Percentiles rank a stretch among this genome's conserved stretches.
Evolutionary conservation across 164 flowering plant species (phyloP).

Genomic region (Aristolochia californica): DNA sequence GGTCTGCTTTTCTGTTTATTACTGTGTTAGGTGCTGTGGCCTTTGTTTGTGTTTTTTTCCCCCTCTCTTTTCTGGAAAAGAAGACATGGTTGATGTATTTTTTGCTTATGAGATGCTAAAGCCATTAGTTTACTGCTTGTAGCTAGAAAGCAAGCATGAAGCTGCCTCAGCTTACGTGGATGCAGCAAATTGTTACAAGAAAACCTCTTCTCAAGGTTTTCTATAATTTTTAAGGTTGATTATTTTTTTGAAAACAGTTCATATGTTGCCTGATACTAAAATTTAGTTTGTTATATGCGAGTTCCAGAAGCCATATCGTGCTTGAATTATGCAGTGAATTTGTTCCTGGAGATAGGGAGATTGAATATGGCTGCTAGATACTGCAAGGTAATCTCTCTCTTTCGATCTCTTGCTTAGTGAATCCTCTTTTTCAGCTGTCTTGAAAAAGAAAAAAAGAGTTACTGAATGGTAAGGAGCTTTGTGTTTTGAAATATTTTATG

Average conservation of each 20-base stretch:
- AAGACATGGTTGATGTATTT: too few relatives aligned
- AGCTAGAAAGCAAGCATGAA: conserved; percentile 59
- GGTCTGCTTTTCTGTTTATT: conserved; percentile 10
- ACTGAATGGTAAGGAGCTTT: too few relatives aligned
- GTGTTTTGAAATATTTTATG: too few relatives aligned
- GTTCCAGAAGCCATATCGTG: conserved; percentile 70
- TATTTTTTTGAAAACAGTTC: neutral
- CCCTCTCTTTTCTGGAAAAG: neutral
- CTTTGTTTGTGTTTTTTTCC: conserved; percentile 3
- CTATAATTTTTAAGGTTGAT: neutral
- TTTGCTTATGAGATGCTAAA: too few relatives aligned
- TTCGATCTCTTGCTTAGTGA: too few relatives aligned
- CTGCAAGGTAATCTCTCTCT: conserved; percentile 47
- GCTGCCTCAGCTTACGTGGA: conserved; percentile 52
- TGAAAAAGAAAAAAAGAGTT: too few relatives aligned
- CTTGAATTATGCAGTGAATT: conserved; percentile 50
- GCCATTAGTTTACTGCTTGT: conserved; percentile 4
- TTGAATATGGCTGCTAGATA: conserved; percentile 86
- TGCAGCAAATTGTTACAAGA: conserved; percentile 52
- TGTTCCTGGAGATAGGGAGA: conserved; percentile 72
- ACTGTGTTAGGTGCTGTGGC: neutral
- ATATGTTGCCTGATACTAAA: neutral
- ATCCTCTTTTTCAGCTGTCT: too few relatives aligned
- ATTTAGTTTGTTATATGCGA: neutral
- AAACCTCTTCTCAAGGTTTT: conserved; percentile 32